Evolutionary conservation across 1,139 yeast genomes (phyloP).

Genomic region (Sugiyamaella pinicola): DNA sequence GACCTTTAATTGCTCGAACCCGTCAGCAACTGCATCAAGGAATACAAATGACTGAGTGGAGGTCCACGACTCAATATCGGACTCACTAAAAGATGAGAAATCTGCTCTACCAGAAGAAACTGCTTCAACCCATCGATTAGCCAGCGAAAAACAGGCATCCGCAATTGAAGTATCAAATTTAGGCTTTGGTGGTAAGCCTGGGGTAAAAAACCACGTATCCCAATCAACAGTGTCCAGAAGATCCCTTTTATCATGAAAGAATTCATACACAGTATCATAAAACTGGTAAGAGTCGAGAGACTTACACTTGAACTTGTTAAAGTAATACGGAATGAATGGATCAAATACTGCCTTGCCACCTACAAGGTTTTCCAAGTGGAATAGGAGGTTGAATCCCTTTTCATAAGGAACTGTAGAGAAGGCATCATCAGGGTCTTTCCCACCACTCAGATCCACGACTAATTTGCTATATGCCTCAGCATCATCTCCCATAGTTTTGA

Average conservation of each 20-base stretch:
- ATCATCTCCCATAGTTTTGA: conserved; percentile 55
- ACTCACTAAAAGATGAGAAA: conserved; percentile 40
- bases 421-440: conserved; percentile 83
- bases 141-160: conserved; percentile 67
- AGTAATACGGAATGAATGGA: conserved; percentile 78
- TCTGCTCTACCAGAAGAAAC: conserved; percentile 32
- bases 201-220: conserved; percentile 76
- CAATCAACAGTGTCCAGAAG: conserved; percentile 73
- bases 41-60: conserved; percentile 81
- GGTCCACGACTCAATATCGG: conserved; percentile 59
- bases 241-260: conserved; percentile 47
- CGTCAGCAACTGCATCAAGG: conserved; percentile 61
- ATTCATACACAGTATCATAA: conserved; percentile 70
- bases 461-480: conserved; percentile 61
- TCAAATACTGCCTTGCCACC: conserved; percentile 70
- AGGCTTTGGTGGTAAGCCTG: conserved; percentile 83
- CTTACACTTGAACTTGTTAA: conserved; percentile 63
- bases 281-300: conserved; percentile 84
- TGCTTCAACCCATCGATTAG: conserved; percentile 61
- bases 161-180: conserved; percentile 76
- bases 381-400: conserved; percentile 81
- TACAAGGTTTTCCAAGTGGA: conserved; percentile 64
- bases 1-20: conserved; percentile 31
- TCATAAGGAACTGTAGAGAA: conserved; percentile 89
- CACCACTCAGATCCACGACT: conserved; percentile 61